Evolutionary conservation across 2,329 filamentous ascomycete species (phyloP), one percentile per base, ranked within the genome.

Genomic region (Rhexocercosporidium sp.): DNA sequence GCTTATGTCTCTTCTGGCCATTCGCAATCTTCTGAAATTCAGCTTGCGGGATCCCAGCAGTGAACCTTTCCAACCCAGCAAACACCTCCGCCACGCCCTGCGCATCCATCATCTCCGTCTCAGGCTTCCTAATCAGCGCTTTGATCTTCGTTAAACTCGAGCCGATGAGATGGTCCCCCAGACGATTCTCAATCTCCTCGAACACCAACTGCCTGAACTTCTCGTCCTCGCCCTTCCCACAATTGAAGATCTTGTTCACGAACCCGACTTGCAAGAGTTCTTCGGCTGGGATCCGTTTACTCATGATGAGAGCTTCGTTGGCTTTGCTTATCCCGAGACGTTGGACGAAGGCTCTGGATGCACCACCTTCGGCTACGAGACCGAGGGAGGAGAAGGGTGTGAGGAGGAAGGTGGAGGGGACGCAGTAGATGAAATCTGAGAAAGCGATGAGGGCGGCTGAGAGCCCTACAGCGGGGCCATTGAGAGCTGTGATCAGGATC

Each of bases 221-320:
- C 0, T 82, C 87, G 66, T 88, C 86, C 72, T 94, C 88, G 27
- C 85, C 90, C 85, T 31, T 82, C 82, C 41, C 85, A 53, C 66
- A 80, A 12, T 82, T 81, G 71, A 97, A 91, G 18, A 97, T 85
- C 79, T 90, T 92, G 75, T 97, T 98, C 53, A 96, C 92, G 75
- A 93, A 98, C 0, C 95, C 94, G 2, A 87, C 86, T 9, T 85
- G 81, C 69, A 94, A 83, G 34, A 98, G 84, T 76, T 97, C 93
- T 27, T 90, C 87, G 34, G 87, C 87, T 0, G 83, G 78, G 73
- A 98, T 92, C 53, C 89, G 85, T 79, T 91, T 92, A 75, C 91
- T 94, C 91, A 97, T 96, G 72, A 99, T 89, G 14, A 98, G 85
- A 14, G 96, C 95, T 83, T 98, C 96, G 76, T 96, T 97, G 11